Evolutionary conservation across 345 rosid species (phyloP).

Genomic region (sweet orange (Citrus sinensis)): DVS_A1.0 CM039165.1:31257501-31258000

Average conservation of each 20-base stretch:
- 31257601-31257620: background rate
- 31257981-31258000: no score
- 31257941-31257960: background rate
- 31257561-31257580: background rate
- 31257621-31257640: background rate
- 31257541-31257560: background rate
- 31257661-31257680: constrained; percentile 37
- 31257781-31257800: background rate
- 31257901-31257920: background rate
- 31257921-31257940: no score
- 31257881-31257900: background rate
- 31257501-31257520: constrained; percentile 46
- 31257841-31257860: no score
- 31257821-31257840: no score
- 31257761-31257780: no score
- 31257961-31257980: background rate
- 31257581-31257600: background rate
- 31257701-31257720: constrained; percentile 46
- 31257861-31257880: background rate
- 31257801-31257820: no score
- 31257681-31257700: constrained; percentile 46
- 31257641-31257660: constrained; percentile 64
- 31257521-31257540: constrained; percentile 1
- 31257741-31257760: no score
- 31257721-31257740: constrained; percentile 27